Conservation (phyloP, 768 basidiomycete genomes). For the Cyclocybe aegerita region DNA sequence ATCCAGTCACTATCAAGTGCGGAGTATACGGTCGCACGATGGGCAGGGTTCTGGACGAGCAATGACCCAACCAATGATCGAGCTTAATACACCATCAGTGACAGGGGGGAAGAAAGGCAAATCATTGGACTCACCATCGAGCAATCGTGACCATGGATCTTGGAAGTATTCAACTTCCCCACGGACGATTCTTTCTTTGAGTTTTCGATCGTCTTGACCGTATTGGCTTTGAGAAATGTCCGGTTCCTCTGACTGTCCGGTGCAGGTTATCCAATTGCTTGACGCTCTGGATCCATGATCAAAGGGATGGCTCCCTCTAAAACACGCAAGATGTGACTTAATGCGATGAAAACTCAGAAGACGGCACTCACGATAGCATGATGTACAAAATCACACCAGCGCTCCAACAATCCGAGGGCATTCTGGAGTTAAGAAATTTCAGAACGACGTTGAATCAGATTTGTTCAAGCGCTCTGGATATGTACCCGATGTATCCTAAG, state of each 20-base stretch:
- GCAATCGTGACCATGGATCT: conserved; percentile 53
- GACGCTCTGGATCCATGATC: conserved; percentile 50
- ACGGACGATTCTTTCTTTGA: conserved; percentile 70
- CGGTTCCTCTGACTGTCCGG: conserved; percentile 30
- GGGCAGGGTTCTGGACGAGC: conserved; percentile 53
- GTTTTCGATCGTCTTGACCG: conserved; percentile 49
- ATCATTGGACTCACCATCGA: conserved; percentile 45
- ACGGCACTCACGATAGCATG: conserved; percentile 71
- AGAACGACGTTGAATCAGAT: neutral
- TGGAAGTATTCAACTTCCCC: conserved; percentile 58
- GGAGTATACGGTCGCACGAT: conserved; percentile 61
- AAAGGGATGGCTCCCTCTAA: conserved; percentile 76
- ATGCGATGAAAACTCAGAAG: neutral
- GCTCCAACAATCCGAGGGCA: conserved; percentile 93
- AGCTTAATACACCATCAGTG: conserved; percentile 37
- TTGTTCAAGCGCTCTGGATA: neutral
- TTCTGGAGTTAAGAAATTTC: conserved; percentile 36
- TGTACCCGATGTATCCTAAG: conserved; percentile 60
- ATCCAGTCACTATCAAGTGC: conserved; percentile 74
- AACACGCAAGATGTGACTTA: neutral
- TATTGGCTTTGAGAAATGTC: conserved; percentile 39
- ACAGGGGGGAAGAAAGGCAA: neutral
- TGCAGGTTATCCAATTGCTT: conserved; percentile 36
- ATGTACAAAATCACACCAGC: conserved; percentile 79
- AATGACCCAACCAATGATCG: conserved; percentile 57